A percentile compares a stretch with the other conserved stretches of the same genome.
These are phyloP conservation scores for Tylopilus orsonianus DNA, from an alignment of 1,284 basidiomycete species.

Conservation along the genomic window DNA sequence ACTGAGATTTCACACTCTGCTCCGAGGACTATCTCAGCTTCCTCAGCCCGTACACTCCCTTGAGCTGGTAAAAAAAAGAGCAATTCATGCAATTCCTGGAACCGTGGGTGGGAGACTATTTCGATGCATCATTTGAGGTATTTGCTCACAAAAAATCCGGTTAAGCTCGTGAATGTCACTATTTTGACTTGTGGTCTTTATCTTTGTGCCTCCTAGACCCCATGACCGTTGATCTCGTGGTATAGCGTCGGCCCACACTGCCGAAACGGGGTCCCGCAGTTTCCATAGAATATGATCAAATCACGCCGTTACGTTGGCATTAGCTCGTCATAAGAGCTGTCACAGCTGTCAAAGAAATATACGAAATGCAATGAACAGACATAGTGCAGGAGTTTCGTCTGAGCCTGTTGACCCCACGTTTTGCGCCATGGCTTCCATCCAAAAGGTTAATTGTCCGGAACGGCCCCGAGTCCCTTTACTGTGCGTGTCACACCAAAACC, in stretches of 20 bases:
- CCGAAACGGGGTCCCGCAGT: background rate
- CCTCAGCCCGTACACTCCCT: background rate
- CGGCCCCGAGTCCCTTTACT: slow-evolving; percentile 48
- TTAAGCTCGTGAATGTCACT: slow-evolving; percentile 6
- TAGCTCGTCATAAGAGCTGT: too few species aligned
- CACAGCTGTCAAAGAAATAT: background rate
- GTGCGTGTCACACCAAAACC: slow-evolving; percentile 36
- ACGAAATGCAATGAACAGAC: slow-evolving; percentile 7
- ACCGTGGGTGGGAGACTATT: slow-evolving; percentile 13
- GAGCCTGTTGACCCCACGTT: background rate
- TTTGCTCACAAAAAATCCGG: slow-evolving; percentile 1
- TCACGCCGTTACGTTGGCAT: too few species aligned
- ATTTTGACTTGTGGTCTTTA: slow-evolving; percentile 7
- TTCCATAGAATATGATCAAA: slow-evolving; percentile 2
- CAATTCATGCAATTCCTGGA: background rate
- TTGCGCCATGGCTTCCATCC: slow-evolving; percentile 40
- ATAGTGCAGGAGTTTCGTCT: background rate
- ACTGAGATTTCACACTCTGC: slow-evolving; percentile 8
- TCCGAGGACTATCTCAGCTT: slow-evolving; percentile 1
- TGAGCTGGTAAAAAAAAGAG: background rate
- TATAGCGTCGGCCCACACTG: background rate
- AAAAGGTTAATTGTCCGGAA: slow-evolving; percentile 50
- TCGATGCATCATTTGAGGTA: slow-evolving; percentile 1
- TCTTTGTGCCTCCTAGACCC: slow-evolving; percentile 1
- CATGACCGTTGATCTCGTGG: slow-evolving; percentile 1